These are phyloP conservation scores for Nicotiana benthamiana DNA, from an alignment of 257 asterid genomes.

Conservation along the genomic window DNA sequence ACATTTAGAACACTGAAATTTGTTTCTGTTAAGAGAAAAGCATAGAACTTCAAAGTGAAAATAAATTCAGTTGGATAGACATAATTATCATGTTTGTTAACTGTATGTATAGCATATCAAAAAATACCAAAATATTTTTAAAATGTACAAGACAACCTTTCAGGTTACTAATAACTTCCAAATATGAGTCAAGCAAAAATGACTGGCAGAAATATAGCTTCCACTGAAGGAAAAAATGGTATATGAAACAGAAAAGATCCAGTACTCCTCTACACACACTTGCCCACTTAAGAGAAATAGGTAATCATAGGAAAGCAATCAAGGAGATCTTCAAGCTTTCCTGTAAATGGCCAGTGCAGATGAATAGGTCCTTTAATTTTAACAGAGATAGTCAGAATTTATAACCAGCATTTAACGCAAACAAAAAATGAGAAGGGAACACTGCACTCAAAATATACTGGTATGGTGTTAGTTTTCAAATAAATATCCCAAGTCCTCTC, in stretches of 20 bases:
- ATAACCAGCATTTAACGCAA: background rate
- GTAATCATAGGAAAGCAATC: background rate
- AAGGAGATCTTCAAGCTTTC: background rate
- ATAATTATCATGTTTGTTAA: background rate
- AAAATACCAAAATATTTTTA: background rate
- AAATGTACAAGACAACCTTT: background rate
- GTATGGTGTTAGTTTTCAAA: background rate
- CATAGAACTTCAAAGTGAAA: background rate
- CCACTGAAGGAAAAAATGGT: background rate
- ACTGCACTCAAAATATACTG: background rate
- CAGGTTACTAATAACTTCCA: background rate
- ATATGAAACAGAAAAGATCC: background rate
- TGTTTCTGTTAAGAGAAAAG: background rate
- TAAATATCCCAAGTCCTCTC: background rate
- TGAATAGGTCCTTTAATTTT: background rate
- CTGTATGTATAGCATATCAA: background rate
- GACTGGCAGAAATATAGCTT: background rate
- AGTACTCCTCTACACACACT: background rate
- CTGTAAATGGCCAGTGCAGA: background rate
- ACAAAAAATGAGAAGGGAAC: background rate
- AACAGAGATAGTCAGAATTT: background rate
- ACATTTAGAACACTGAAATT: background rate
- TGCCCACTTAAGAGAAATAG: background rate
- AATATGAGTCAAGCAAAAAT: background rate
- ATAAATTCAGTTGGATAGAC: background rate